Percentiles rank a stretch among this genome's conserved stretches.
phyloP scores from a whole-genome alignment of 129 eudicot species.

The Solidago caesia region DNA sequence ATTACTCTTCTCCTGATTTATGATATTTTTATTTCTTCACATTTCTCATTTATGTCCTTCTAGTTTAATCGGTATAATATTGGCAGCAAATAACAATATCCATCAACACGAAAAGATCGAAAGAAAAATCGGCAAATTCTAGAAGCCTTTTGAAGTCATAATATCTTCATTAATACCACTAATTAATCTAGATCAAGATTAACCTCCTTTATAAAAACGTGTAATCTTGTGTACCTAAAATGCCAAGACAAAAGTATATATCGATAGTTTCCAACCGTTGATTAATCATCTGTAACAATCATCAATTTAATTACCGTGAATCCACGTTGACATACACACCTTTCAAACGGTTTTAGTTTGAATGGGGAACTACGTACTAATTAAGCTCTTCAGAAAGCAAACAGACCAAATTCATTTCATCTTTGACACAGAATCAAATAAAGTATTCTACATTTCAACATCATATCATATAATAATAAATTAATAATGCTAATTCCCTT shows the following conservation, averaged over 20 bases:
- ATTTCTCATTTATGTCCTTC: no score
- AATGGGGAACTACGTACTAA: slow-evolving; percentile 30
- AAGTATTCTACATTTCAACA: slow-evolving; percentile 6
- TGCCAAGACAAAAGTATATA: slow-evolving; percentile 22
- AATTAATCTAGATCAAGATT: slow-evolving; percentile 1
- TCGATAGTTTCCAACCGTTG: slow-evolving; percentile 17
- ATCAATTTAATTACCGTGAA: slow-evolving; percentile 11
- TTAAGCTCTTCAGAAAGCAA: slow-evolving; percentile 29
- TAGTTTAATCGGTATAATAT: no score
- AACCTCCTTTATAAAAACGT: neutral
- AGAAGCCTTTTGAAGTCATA: slow-evolving; percentile 31
- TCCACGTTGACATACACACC: slow-evolving; percentile 25
- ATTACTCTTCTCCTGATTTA: no score
- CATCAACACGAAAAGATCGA: slow-evolving; percentile 12
- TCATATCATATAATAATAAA: slow-evolving; percentile 16
- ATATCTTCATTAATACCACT: slow-evolving; percentile 3
- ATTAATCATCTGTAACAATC: slow-evolving; percentile 23
- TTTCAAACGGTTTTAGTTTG: slow-evolving; percentile 28
- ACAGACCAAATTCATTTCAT: slow-evolving; percentile 40
- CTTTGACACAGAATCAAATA: slow-evolving; percentile 30
- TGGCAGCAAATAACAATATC: no score
- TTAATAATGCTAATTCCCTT: slow-evolving; percentile 30
- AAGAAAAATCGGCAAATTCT: slow-evolving; percentile 14
- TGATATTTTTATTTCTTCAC: no score
- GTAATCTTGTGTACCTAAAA: slow-evolving; percentile 22